Percentiles rank a stretch among this genome's conserved stretches.
These are phyloP conservation scores for Agapanthus africanus DNA, from an alignment of 106 monocot species.

Conservation along the genomic window DNA sequence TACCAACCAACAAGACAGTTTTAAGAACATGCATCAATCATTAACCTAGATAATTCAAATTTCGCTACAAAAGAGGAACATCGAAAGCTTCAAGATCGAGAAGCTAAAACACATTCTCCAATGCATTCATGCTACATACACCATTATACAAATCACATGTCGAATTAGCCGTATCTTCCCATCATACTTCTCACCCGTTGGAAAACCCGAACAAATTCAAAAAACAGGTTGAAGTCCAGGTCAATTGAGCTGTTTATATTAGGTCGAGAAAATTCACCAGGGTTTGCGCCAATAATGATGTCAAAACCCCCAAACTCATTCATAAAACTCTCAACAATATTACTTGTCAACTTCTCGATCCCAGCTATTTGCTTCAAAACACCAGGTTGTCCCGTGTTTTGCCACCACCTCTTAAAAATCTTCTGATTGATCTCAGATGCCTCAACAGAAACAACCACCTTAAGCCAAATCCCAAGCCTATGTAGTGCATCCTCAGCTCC, in stretches of 20 bases:
- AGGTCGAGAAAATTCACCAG: conserved; percentile 12
- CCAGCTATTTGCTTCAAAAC: conserved; percentile 48
- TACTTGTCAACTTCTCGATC: conserved; percentile 39
- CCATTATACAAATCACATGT: too few relatives aligned
- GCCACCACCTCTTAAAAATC: conserved; percentile 76
- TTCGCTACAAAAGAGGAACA: not conserved
- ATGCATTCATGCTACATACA: not conserved
- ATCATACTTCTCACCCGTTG: conserved; percentile 44
- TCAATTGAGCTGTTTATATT: conserved; percentile 19
- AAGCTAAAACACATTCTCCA: not conserved
- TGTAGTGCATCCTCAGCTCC: conserved; percentile 59
- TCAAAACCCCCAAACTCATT: conserved; percentile 73
- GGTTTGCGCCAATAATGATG: conserved; percentile 55
- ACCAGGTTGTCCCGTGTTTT: conserved; percentile 42
- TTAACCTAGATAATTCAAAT: not conserved
- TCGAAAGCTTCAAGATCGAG: too few relatives aligned
- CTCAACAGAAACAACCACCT: conserved; percentile 74
- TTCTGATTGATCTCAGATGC: conserved; percentile 41
- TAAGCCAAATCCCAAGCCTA: conserved; percentile 63
- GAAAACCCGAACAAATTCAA: conserved; percentile 70
- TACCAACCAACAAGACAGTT: not conserved
- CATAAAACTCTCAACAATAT: conserved; percentile 30
- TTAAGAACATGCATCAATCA: not conserved
- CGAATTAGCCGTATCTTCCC: conserved; percentile 26
- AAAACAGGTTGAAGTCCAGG: conserved; percentile 48